Conservation (phyloP, 768 basidiomycete species). For the Rhizopogon rudus region DNA sequence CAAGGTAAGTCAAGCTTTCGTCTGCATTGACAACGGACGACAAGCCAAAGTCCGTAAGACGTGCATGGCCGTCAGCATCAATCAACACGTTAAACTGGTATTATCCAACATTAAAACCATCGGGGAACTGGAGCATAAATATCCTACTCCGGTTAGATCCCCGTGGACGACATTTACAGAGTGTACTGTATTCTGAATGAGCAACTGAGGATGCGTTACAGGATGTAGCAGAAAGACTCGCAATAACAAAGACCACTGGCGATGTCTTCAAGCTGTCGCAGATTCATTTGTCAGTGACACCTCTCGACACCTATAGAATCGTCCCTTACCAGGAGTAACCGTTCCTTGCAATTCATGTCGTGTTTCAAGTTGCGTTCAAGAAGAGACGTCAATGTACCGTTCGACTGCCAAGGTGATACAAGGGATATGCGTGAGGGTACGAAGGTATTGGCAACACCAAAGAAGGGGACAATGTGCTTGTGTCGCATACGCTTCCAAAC, state of each 20-base stretch:
- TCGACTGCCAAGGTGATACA: conserved; percentile 18
- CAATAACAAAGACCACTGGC: background rate
- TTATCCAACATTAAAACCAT: background rate
- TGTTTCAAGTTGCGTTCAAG: background rate
- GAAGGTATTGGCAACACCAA: no score
- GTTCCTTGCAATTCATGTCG: background rate
- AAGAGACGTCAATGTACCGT: conserved; percentile 16
- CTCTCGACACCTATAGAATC: background rate
- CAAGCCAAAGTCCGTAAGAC: background rate
- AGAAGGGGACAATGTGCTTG: no score
- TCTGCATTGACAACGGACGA: background rate
- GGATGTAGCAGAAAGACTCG: background rate
- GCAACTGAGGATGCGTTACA: background rate
- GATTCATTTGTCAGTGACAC: background rate
- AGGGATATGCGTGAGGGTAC: conserved; percentile 1
- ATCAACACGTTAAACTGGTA: conserved; percentile 2
- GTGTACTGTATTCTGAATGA: background rate
- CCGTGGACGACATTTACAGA: background rate
- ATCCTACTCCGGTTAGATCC: background rate
- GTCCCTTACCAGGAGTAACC: conserved; percentile 8
- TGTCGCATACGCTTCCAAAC: no score
- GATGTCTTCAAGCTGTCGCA: background rate
- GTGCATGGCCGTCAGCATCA: background rate
- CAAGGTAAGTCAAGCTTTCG: background rate
- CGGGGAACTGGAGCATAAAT: background rate